Evolutionary conservation across 345 rosid species (phyloP).

Genomic region (Dipteronia dyeriana): DNA sequence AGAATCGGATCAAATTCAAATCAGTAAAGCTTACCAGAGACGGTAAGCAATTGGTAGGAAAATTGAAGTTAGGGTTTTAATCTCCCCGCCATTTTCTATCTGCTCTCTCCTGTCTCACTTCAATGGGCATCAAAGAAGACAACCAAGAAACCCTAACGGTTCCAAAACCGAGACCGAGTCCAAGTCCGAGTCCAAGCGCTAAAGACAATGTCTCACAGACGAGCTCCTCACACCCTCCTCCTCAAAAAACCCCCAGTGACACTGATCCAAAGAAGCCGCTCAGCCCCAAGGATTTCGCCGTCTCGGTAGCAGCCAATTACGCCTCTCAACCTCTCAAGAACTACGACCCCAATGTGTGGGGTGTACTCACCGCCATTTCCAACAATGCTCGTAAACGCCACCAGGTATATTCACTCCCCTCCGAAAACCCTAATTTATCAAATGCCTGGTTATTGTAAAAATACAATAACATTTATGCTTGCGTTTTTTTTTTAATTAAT

Average conservation of each 20-base stretch:
- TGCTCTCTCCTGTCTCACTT: neutral
- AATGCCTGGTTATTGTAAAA: neutral
- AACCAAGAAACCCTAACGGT: constrained; percentile 21
- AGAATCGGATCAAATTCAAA: too few species aligned
- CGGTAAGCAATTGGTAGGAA: too few species aligned
- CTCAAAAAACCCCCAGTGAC: constrained; percentile 28
- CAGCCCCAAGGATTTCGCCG: constrained; percentile 48
- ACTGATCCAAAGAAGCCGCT: constrained; percentile 35
- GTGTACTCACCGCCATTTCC: constrained; percentile 88
- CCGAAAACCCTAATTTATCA: constrained; percentile 18
- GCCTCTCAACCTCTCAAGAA: constrained; percentile 70
- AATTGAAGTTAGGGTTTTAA: constrained; percentile 46
- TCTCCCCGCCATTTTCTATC: constrained; percentile 52
- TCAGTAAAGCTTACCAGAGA: neutral
- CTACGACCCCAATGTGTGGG: constrained; percentile 78
- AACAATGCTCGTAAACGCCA: constrained; percentile 72
- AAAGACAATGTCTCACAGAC: constrained; percentile 27
- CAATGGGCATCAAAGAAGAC: constrained; percentile 40
- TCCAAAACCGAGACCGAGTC: constrained; percentile 33
- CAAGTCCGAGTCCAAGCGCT: constrained; percentile 28
- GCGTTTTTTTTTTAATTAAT: neutral
- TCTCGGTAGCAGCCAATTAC: constrained; percentile 61
- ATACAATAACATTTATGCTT: neutral
- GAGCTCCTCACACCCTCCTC: constrained; percentile 26
- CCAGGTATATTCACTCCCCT: constrained; percentile 44